Percentiles rank a stretch among this genome's conserved stretches.
phyloP scores from a whole-genome alignment of 129 eudicot species.

The Centella asiatica region DNA sequence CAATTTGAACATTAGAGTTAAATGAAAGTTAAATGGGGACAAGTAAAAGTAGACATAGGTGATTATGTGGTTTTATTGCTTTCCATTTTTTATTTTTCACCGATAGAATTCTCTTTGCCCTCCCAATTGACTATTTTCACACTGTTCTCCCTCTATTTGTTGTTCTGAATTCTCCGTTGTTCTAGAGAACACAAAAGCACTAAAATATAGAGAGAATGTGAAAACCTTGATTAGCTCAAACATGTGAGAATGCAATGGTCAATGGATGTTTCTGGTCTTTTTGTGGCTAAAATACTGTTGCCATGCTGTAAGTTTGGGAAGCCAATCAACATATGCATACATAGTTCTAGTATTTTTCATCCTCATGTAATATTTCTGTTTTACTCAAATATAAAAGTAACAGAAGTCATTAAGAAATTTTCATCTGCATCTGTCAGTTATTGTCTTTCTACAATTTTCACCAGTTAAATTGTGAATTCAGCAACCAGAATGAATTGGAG shows the following conservation, averaged over 20 bases:
- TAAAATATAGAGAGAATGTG: neutral
- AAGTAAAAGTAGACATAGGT: too few species aligned
- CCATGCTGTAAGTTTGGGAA: too few species aligned
- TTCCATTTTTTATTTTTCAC: too few species aligned
- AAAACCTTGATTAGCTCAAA: too few species aligned
- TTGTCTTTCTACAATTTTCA: constrained; percentile 2
- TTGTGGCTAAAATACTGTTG: too few species aligned
- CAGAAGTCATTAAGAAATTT: neutral
- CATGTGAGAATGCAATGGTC: neutral
- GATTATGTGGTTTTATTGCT: too few species aligned
- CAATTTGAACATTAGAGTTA: too few species aligned
- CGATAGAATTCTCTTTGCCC: neutral
- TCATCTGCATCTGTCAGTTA: neutral
- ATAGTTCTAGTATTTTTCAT: neutral
- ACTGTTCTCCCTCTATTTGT: too few species aligned
- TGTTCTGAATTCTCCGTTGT: too few species aligned
- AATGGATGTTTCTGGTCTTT: too few species aligned
- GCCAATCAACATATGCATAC: neutral
- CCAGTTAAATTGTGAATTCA: constrained; percentile 22
- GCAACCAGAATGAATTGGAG: constrained; percentile 38
- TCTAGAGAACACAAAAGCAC: too few species aligned
- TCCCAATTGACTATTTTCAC: neutral
- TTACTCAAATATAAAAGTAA: neutral
- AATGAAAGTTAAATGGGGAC: too few species aligned
- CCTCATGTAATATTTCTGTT: neutral